These are phyloP conservation scores for Mallotus nudiflorus DNA, from an alignment of 345 rosid genomes.

Conservation along the genomic window DNA sequence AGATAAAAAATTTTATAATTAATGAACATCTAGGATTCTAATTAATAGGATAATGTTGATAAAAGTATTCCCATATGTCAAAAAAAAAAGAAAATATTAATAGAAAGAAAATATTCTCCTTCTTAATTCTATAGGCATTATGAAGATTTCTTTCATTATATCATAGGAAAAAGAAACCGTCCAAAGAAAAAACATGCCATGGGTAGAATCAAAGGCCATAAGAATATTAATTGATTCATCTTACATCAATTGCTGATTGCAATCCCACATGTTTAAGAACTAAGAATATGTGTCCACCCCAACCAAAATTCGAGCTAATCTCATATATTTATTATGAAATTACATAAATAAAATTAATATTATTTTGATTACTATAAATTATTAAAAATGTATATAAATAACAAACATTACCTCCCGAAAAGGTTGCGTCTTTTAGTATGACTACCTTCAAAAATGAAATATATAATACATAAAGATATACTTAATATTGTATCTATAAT, in stretches of 20 bases:
- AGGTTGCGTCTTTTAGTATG: too few species aligned
- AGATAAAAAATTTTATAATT: too few species aligned
- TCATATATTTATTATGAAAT: too few species aligned
- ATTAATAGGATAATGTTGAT: slow-evolving; percentile 9
- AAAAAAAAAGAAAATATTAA: not conserved
- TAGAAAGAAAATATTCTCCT: slow-evolving; percentile 6
- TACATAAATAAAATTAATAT: too few species aligned
- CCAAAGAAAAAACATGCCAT: slow-evolving; percentile 17
- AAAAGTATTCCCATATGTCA: not conserved
- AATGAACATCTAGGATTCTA: slow-evolving; percentile 13
- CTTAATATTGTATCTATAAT: too few species aligned
- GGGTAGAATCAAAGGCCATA: slow-evolving; percentile 1
- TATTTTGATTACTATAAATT: too few species aligned
- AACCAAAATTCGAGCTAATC: slow-evolving; percentile 31
- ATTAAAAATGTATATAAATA: too few species aligned
- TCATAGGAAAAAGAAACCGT: slow-evolving; percentile 30
- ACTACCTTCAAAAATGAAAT: too few species aligned
- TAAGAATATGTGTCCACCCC: not conserved
- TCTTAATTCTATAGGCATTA: not conserved
- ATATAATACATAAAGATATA: too few species aligned
- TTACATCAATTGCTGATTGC: slow-evolving; percentile 2
- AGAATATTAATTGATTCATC: slow-evolving; percentile 31
- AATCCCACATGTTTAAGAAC: not conserved
- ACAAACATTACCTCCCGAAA: too few species aligned
- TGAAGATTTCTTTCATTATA: not conserved